Base-by-base conservation (phyloP, 2,329 filamentous ascomycete genomes). In the Neofusicoccum umdonicola region DNA sequence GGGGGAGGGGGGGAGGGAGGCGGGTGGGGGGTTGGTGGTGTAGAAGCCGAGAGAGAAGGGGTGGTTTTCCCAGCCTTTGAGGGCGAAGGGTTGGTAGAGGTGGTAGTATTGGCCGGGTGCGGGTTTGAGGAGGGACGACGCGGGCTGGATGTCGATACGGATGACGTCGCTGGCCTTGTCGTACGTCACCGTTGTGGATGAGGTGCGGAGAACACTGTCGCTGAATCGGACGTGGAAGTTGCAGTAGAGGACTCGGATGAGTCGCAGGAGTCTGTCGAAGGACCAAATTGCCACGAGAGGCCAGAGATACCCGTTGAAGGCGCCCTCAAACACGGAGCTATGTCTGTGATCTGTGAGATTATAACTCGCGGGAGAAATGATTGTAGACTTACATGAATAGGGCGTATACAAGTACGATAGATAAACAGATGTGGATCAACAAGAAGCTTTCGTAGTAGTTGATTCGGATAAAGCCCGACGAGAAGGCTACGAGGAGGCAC, bases 221-320 rank as follows among this genome's bases (percentile, higher is more conserved):
- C 58, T 48, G 34, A 70, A 72, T 8, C 68, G 69, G 27, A 80
- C 68, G n/a, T 76, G 74, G 8, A 81, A 41, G 42, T 83, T 81
- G 69, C 80, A 82, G 62, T 78, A 78, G 9, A 80, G 63, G 8
- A 82, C 70, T 1, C 84, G 81, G 0, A 76, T 61, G 3, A 81
- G 65, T 0, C 85, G 80, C 0, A 84, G 63, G 7, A 80, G 56
- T 2, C 85, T 79, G 62, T 87, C 85, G 1, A 79, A 68, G 0
- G 77, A 57, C 85, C 85, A 87, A 34, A 86, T 76, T 11, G 73
- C 71, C 3, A 80, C 72, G 2, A 82, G 82, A 0, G 81, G 74
- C 80, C 82, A 87, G 60, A 85, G 80, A 19, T 84, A 79, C 8
- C 71, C 69, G 61, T 85, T 81, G 65, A 81, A 86, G 52, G 79